A percentile compares a stretch with the other conserved stretches of the same genome.
Evolutionary conservation across 306 rosid species (phyloP).

Genomic region (Fagus crenata): DNA sequence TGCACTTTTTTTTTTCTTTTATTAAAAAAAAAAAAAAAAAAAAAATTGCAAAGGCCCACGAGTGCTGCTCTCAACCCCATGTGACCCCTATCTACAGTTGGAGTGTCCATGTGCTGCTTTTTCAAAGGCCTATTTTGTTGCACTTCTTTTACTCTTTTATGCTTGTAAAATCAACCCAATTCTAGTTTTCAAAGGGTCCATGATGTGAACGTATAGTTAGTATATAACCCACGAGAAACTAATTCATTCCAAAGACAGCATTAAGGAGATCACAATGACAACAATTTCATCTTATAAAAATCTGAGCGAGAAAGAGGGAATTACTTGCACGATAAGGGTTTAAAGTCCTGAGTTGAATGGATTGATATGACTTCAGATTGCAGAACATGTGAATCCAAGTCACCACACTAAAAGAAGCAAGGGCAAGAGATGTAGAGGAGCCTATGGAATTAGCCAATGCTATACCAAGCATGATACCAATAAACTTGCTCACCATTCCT

Average conservation of each 20-base stretch:
- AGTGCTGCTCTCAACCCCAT: too few relatives aligned
- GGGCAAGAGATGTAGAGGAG: slow-evolving; percentile 70
- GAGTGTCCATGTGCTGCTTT: neutral
- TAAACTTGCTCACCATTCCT: slow-evolving; percentile 95
- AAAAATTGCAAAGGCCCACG: too few relatives aligned
- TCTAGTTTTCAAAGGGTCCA: neutral
- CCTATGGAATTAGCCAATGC: slow-evolving; percentile 76
- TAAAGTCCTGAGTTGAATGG: slow-evolving; percentile 81
- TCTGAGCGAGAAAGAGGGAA: slow-evolving; percentile 15
- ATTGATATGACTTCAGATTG: slow-evolving; percentile 91
- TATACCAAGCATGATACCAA: slow-evolving; percentile 82
- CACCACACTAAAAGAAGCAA: slow-evolving; percentile 72
- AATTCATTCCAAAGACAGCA: neutral
- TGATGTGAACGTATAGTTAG: slow-evolving; percentile 2
- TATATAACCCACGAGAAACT: slow-evolving; percentile 9
- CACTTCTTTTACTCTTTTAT: neutral
- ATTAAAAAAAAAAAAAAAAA: too few relatives aligned
- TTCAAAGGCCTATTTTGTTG: neutral
- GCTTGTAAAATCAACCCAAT: neutral
- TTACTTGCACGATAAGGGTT: slow-evolving; percentile 97
- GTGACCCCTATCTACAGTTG: neutral
- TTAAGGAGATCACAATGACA: neutral
- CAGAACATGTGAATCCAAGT: slow-evolving; percentile 92
- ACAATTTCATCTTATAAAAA: slow-evolving; percentile 10
- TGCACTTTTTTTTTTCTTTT: too few relatives aligned